phyloP scores from a whole-genome alignment of 106 monocot genomes.

The Acorus calamus region DNA sequence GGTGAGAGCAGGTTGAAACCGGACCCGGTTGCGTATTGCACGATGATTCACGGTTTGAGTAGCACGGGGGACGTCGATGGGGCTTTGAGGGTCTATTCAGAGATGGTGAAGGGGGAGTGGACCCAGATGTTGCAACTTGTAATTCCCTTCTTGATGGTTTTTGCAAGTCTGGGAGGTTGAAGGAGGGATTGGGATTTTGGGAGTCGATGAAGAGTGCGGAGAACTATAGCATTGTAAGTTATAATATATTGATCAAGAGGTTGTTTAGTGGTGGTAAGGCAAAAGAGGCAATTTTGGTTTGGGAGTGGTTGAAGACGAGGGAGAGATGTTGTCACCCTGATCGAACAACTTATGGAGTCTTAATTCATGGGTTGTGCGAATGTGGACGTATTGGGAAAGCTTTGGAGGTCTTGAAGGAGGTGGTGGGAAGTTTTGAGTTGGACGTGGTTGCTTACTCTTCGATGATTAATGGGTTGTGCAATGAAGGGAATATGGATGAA shows the following conservation, averaged over 20 bases:
- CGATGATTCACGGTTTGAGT: slow-evolving; percentile 64
- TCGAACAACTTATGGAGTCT: slow-evolving; percentile 44
- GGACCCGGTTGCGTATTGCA: slow-evolving; percentile 54
- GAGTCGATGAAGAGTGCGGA: slow-evolving; percentile 29
- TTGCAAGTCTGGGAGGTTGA: slow-evolving; percentile 35
- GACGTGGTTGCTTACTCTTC: slow-evolving; percentile 79
- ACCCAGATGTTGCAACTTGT: slow-evolving; percentile 47
- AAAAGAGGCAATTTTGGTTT: slow-evolving; percentile 40
- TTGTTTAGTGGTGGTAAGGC: slow-evolving; percentile 48
- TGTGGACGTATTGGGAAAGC: slow-evolving; percentile 62
- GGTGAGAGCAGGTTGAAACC: slow-evolving; percentile 41
- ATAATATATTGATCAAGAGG: slow-evolving; percentile 68
- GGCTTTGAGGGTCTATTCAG: slow-evolving; percentile 38
- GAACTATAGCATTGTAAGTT: slow-evolving; percentile 33
- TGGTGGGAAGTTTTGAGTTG: slow-evolving; percentile 15
- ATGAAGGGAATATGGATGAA: slow-evolving; percentile 39
- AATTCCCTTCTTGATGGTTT: slow-evolving; percentile 65
- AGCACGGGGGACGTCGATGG: slow-evolving; percentile 44
- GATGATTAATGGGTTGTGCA: slow-evolving; percentile 68
- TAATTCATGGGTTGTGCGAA: slow-evolving; percentile 75
- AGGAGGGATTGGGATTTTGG: slow-evolving; percentile 49
- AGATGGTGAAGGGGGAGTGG: slow-evolving; percentile 55
- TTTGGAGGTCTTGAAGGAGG: slow-evolving; percentile 41
- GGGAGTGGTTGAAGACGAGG: slow-evolving; percentile 36
- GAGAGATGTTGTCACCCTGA: slow-evolving; percentile 24